Evolutionary conservation across 257 asterid genomes (phyloP).

Genomic region (Solanum clarkiae): DNA sequence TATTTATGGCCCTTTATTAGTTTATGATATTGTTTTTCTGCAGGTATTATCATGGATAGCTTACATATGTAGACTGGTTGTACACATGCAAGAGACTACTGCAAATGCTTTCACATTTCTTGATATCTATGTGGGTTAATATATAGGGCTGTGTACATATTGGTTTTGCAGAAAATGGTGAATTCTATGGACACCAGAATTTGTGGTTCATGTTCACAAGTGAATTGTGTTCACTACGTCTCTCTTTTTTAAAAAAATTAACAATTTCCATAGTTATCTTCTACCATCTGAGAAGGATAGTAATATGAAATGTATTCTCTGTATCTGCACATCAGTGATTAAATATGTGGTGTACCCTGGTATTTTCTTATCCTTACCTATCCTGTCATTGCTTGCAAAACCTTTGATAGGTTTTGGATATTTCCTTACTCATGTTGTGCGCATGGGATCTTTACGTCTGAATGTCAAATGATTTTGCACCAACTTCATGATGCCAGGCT

Average conservation of each 20-base stretch:
- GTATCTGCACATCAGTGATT: background rate
- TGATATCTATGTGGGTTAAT: background rate
- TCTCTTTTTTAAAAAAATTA: background rate
- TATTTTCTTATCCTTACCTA: background rate
- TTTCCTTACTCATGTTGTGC: background rate
- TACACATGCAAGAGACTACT: background rate
- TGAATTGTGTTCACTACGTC: background rate
- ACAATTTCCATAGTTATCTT: background rate
- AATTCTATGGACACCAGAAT: background rate
- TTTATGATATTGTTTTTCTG: background rate
- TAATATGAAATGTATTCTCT: background rate
- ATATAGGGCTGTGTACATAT: background rate
- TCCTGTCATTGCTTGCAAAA: background rate
- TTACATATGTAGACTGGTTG: background rate
- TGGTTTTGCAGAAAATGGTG: background rate
- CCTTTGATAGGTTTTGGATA: background rate
- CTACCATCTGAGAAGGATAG: background rate
- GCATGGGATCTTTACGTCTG: background rate
- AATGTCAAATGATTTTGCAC: background rate
- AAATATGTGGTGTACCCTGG: background rate
- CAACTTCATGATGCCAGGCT: background rate
- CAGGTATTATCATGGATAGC: background rate
- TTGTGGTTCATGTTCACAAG: background rate
- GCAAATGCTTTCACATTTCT: background rate
- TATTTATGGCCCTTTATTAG: background rate